A percentile compares a stretch with the other conserved stretches of the same genome.
Evolutionary conservation across 202 grass and related monocot genomes (phyloP).

Genomic region (Dendrocalamus latiflorus): DNA sequence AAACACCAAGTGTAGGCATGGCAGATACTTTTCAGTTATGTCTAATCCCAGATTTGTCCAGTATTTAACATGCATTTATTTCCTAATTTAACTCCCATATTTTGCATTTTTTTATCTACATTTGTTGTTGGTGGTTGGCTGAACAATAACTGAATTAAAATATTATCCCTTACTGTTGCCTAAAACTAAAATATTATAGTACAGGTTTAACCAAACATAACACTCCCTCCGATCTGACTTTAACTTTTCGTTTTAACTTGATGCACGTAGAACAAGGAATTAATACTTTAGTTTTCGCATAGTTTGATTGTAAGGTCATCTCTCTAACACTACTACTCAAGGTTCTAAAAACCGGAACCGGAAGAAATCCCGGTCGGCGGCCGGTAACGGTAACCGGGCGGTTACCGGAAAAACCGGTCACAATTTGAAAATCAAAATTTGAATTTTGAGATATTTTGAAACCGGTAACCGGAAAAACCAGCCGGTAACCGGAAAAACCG

Average conservation of each 20-base stretch:
- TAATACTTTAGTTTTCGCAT: neutral
- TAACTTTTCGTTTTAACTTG: neutral
- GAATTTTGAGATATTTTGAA: no score
- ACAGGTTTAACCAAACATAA: neutral
- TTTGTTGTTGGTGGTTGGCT: neutral
- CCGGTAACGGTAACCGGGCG: no score
- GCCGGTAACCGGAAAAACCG: no score
- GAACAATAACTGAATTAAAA: neutral
- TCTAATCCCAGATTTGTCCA: neutral
- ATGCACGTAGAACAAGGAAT: neutral
- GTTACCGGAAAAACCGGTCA: no score
- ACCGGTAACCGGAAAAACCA: no score
- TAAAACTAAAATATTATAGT: neutral
- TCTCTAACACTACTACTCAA: neutral
- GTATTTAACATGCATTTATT: neutral
- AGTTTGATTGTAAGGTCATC: neutral
- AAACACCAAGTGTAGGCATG: conserved; percentile 6
- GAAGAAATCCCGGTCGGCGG: no score
- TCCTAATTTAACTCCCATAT: neutral
- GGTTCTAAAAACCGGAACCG: no score
- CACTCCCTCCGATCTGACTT: neutral
- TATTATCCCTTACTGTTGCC: neutral
- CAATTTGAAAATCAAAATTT: no score
- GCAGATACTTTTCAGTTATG: conserved; percentile 10
- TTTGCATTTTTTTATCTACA: neutral